These are phyloP conservation scores for Corchorus capsularis DNA, from an alignment of 345 rosid genomes.

Conservation along the genomic window DNA sequence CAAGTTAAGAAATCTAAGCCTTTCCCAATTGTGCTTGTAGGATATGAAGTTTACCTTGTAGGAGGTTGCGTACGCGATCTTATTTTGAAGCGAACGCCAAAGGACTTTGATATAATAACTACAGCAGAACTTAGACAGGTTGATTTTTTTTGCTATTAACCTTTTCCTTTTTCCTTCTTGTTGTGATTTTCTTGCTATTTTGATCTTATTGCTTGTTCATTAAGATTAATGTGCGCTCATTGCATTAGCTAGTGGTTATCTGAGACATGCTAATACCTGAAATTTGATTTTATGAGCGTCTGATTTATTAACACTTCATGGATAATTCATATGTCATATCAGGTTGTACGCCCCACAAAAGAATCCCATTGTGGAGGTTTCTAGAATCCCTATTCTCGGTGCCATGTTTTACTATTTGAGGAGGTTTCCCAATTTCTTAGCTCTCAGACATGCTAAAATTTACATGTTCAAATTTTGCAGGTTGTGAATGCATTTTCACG, in stretches of 20 bases:
- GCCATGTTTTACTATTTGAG: background rate
- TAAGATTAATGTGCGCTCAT: background rate
- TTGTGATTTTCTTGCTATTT: background rate
- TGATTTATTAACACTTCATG: background rate
- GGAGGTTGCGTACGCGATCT: conserved; percentile 99
- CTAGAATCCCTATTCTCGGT: background rate
- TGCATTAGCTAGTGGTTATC: background rate
- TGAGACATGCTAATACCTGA: background rate
- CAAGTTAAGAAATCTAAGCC: background rate
- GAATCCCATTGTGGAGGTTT: background rate
- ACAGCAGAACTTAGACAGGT: conserved; percentile 92
- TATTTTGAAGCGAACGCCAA: conserved; percentile 73
- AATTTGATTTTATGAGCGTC: background rate
- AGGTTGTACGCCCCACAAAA: background rate
- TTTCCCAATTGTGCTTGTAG: conserved; percentile 30
- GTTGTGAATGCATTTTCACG: conserved; percentile 46
- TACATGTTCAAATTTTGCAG: conserved; percentile 26
- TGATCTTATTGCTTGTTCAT: conserved; percentile 2
- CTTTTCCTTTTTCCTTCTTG: background rate
- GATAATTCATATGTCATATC: background rate
- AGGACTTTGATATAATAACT: conserved; percentile 88
- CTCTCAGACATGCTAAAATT: background rate
- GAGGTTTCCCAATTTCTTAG: background rate
- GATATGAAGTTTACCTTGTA: conserved; percentile 87
- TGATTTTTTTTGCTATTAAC: conserved; percentile 13